Percentiles rank a stretch among this genome's conserved stretches.
Evolutionary conservation across 768 basidiomycete genomes (phyloP).

Genomic region (Tricholoma saponaceum): DNA sequence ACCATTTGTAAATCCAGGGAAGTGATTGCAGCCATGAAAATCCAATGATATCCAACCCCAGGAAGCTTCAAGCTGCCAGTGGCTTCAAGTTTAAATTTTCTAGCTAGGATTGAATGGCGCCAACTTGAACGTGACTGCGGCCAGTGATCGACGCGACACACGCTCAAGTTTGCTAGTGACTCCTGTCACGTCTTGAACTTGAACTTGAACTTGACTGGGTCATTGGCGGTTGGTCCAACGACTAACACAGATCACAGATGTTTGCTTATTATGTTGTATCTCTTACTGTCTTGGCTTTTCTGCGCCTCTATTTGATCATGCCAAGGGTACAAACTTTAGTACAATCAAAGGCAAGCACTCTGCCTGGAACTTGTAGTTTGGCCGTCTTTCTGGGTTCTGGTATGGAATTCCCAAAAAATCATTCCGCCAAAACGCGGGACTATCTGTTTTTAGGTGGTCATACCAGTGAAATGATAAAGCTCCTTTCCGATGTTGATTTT

Average conservation of each 20-base stretch:
- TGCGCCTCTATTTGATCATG: conserved; percentile 30
- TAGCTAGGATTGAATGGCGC: no score
- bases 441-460: conserved; percentile 71
- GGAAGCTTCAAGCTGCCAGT: no score
- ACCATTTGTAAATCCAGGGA: conserved; percentile 42
- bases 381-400: conserved; percentile 95
- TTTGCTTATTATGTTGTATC: conserved; percentile 10
- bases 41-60: neutral
- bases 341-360: conserved; percentile 2
- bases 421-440: conserved; percentile 1
- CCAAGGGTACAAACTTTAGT: conserved; percentile 10
- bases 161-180: no score
- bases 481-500: conserved; percentile 72
- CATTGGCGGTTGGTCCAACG: neutral
- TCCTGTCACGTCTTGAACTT: no score
- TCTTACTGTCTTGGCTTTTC: neutral
- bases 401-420: conserved; percentile 27
- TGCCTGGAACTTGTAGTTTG: conserved; percentile 34
- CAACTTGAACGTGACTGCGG: no score
- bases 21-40: conserved; percentile 16
- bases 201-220: no score
- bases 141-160: no score
- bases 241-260: conserved; percentile 1
- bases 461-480: conserved; percentile 78
- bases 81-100: no score